Percentiles rank a stretch among this genome's conserved stretches.
Conservation (phyloP, 2,329 filamentous ascomycete genomes). For the Cladosporium colombiae region DNA sequence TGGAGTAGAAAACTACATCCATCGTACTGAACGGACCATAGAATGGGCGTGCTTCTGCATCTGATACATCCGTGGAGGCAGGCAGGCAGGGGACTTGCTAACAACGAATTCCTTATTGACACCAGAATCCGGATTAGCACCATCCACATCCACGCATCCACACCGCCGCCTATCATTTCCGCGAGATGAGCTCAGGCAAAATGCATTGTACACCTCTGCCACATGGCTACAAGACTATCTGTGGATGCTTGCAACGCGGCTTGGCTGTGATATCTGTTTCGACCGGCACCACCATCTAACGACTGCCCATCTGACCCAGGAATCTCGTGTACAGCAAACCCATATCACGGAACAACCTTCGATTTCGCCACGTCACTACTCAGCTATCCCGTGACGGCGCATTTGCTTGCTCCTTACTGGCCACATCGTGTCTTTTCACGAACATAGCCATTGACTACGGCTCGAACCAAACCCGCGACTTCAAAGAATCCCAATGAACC, state of each 20-base stretch:
- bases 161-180: not conserved
- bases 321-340: not conserved
- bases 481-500: slow-evolving; percentile 3
- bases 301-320: not conserved
- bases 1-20: not conserved
- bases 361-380: not conserved
- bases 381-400: not conserved
- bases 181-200: not conserved
- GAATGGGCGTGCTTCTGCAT: not conserved
- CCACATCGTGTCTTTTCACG: not conserved
- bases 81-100: slow-evolving; percentile 4
- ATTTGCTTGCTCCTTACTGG: not conserved
- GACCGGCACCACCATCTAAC: not conserved
- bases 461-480: not conserved
- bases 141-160: not conserved
- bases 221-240: slow-evolving; percentile 4
- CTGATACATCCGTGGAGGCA: not conserved
- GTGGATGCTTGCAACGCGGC: not conserved
- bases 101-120: slow-evolving; percentile 26
- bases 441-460: slow-evolving; percentile 4
- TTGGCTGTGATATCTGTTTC: not conserved
- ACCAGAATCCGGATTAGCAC: slow-evolving; percentile 22
- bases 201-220: slow-evolving; percentile 2
- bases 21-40: not conserved
- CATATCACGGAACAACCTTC: not conserved